Base-by-base conservation (phyloP, 768 basidiomycete genomes). In the Lentinula sp. region DNA sequence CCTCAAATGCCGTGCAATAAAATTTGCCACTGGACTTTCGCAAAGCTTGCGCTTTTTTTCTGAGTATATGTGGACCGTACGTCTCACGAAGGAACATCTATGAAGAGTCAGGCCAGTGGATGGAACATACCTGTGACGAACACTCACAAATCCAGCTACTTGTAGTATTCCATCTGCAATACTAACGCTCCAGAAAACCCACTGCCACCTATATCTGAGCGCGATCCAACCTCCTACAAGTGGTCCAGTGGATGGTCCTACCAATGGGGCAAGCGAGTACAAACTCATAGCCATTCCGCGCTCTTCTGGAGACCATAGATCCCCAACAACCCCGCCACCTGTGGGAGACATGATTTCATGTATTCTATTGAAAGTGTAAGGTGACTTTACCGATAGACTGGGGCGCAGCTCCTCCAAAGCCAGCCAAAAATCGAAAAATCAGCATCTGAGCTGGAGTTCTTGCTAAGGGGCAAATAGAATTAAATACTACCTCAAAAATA, bases 321-420 rank as follows among this genome's bases (percentile, higher is more conserved):
- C 83, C 0, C 79, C 78, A 3, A 85, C 69, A 15, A 83, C 74
- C 4, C 82, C 86, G 5, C 85, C 85, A 43, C 85, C 85, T 16
- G 32, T 13, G 12, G 15, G 36, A 12, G 15, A 46, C 15, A 15
- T 32, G 3, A 28, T 2, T 39, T 9, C 5, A 13, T 12, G 42
- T 6, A 23, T 20, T 42, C 39, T 9, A 15, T 57, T 1, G 13
- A 13, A 46, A 28, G 36, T 39, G 12, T 1, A 18, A 9, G 8
- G 23, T 41, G 18, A 12, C 12, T 15, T 36, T 12, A 50, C 58
- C 58, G 18, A 86, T 75, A 12, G 80, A 74, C n/a, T 85, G 76
- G 12, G 86, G 85, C 3, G 86, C 86, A 43, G 81, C 80, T 0
- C 86, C 87, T 43, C 87, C 87, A 12, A 88, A 71, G 13, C 87